A percentile compares a stretch with the other conserved stretches of the same genome.
These are phyloP conservation scores for Mycena chlorophos DNA, from an alignment of 768 basidiomycete species.

Conservation along the genomic window DNA sequence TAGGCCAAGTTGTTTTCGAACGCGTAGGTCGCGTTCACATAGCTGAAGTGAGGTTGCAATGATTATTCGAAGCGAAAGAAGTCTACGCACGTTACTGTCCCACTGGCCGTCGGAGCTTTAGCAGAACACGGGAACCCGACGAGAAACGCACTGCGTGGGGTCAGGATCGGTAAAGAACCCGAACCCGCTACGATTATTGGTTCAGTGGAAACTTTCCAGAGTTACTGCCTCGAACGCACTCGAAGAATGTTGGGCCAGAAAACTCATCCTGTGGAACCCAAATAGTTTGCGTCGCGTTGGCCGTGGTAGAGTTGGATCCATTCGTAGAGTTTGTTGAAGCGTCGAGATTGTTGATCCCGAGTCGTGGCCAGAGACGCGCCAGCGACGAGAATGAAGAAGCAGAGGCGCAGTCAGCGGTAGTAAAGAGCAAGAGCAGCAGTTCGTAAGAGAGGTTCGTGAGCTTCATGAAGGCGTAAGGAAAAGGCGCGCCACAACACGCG, in stretches of 20 bases:
- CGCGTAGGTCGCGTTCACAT: slow-evolving; percentile 57
- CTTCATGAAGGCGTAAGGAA: slow-evolving; percentile 7
- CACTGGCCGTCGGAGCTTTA: slow-evolving; percentile 43
- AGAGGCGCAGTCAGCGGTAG: not conserved
- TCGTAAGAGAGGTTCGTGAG: slow-evolving; percentile 17
- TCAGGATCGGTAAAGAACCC: slow-evolving; percentile 60
- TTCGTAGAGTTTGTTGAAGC: slow-evolving; percentile 37
- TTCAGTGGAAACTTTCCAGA: not conserved
- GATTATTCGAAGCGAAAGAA: slow-evolving; percentile 16
- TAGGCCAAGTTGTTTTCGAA: slow-evolving; percentile 54
- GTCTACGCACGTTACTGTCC: slow-evolving; percentile 65
- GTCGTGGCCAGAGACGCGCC: slow-evolving; percentile 12
- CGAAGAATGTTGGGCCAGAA: slow-evolving; percentile 66
- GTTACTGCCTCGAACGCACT: slow-evolving; percentile 44
- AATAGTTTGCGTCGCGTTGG: slow-evolving; percentile 31
- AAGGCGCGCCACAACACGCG: not conserved
- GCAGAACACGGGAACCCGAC: slow-evolving; percentile 9
- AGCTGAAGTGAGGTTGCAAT: slow-evolving; percentile 44
- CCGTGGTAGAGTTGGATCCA: slow-evolving; percentile 38
- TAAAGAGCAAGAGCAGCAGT: slow-evolving; percentile 9
- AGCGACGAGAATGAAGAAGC: slow-evolving; percentile 5
- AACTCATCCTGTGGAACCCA: slow-evolving; percentile 73
- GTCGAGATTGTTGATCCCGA: slow-evolving; percentile 30
- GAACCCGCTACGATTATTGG: slow-evolving; percentile 45
- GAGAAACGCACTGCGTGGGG: slow-evolving; percentile 69